A percentile compares a stretch with the other conserved stretches of the same genome.
phyloP scores from a whole-genome alignment of 768 basidiomycete genomes.

The Strobilomyces dryophilus region DNA sequence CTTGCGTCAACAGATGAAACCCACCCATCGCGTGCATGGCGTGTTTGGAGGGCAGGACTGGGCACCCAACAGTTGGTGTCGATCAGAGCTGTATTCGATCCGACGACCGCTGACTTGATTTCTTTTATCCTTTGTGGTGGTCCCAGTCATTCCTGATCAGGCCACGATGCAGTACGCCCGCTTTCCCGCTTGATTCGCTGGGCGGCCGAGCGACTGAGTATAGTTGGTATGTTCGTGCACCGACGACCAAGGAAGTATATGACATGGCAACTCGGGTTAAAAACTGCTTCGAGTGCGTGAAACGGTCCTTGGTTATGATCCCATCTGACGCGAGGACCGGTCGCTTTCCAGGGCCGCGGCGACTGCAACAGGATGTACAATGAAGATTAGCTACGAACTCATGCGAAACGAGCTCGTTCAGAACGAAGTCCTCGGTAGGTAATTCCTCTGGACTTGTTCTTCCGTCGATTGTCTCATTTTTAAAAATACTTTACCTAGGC shows the following conservation, averaged over 20 bases:
- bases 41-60: constrained; percentile 74
- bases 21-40: constrained; percentile 76
- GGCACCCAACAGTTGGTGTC: constrained; percentile 62
- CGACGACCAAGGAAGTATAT: constrained; percentile 56
- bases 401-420: constrained; percentile 57
- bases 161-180: constrained; percentile 59
- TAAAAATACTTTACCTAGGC: constrained; percentile 37
- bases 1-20: constrained; percentile 77
- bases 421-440: constrained; percentile 56
- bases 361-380: constrained; percentile 59
- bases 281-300: constrained; percentile 65
- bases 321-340: not conserved
- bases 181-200: not conserved
- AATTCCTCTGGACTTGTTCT: not conserved
- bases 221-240: constrained; percentile 73
- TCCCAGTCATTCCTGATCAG: constrained; percentile 76
- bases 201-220: not conserved
- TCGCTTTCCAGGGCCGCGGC: constrained; percentile 50
- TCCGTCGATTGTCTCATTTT: not conserved
- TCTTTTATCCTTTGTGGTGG: not conserved
- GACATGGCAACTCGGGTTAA: constrained; percentile 57
- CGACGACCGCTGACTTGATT: not conserved
- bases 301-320: not conserved
- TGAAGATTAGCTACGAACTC: constrained; percentile 37
- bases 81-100: not conserved